phyloP scores from a whole-genome alignment of 2,329 filamentous ascomycete genomes.

The Boeremia lycopersici region DNA sequence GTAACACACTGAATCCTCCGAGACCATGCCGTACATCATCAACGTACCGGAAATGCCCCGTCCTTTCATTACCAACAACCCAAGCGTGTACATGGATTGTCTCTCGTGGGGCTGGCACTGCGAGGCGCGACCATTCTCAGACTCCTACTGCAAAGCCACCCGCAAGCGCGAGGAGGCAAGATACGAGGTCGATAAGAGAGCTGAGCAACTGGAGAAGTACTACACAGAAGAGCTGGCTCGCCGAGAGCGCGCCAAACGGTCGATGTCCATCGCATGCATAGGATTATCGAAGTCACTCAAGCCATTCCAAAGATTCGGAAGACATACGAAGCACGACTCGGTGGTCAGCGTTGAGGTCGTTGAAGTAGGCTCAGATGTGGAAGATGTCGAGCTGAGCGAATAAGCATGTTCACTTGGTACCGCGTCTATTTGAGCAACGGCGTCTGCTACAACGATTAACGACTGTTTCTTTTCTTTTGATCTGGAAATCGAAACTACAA shows the following conservation, averaged over 20 bases:
- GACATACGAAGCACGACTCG: conserved; percentile 18
- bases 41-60: conserved; percentile 19
- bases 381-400: conserved; percentile 11
- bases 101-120: conserved; percentile 21
- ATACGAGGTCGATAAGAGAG: conserved; percentile 18
- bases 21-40: conserved; percentile 32
- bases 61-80: conserved; percentile 28
- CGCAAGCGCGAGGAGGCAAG: conserved; percentile 21
- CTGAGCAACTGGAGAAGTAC: conserved; percentile 21
- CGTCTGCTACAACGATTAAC: not conserved
- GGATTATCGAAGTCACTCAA: conserved; percentile 9
- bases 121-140: conserved; percentile 25
- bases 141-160: conserved; percentile 21
- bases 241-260: conserved; percentile 8
- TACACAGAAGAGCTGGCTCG: conserved; percentile 12
- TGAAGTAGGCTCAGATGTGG: conserved; percentile 10
- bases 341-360: conserved; percentile 9
- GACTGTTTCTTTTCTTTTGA: not conserved
- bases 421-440: not conserved
- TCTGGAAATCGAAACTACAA: not conserved
- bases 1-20: not conserved
- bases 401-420: not conserved
- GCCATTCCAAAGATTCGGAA: conserved; percentile 10
- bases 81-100: conserved; percentile 28
- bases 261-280: conserved; percentile 7